Evolutionary conservation across 148 eudicot species (phyloP).

Genomic region (Rhododendron simsii): DNA sequence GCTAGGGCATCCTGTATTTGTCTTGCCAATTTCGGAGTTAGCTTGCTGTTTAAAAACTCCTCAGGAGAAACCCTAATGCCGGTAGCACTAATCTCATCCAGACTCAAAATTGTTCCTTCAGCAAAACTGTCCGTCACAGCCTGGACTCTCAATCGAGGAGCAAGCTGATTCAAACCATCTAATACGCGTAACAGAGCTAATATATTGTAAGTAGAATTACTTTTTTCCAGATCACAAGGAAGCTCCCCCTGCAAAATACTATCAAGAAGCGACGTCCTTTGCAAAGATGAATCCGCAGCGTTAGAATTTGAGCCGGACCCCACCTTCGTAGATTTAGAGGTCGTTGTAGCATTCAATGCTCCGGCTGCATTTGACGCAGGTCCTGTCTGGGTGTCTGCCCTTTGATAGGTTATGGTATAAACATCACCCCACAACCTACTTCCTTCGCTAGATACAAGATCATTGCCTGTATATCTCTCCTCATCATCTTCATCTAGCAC

Average conservation of each 20-base stretch:
- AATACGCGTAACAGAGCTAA: conserved; percentile 78
- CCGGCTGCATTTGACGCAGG: conserved; percentile 24
- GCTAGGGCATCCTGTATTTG: conserved; percentile 99
- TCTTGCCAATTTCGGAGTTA: conserved; percentile 91
- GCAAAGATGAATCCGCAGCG: conserved; percentile 28
- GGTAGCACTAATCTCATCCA: conserved; percentile 48
- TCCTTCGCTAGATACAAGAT: conserved; percentile 71
- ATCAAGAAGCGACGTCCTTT: conserved; percentile 62
- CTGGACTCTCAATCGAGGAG: conserved; percentile 77
- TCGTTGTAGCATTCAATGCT: conserved; percentile 31
- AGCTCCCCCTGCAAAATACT: conserved; percentile 89
- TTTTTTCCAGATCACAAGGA: conserved; percentile 88
- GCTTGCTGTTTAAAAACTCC: conserved; percentile 84
- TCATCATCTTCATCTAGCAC: conserved; percentile 86
- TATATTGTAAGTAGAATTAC: conserved; percentile 76
- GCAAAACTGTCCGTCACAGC: conserved; percentile 57
- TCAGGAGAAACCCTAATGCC: conserved; percentile 58
- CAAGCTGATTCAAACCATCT: conserved; percentile 96
- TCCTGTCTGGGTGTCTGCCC: conserved; percentile 57
- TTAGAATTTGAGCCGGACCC: conserved; percentile 40
- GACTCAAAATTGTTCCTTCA: conserved; percentile 57
- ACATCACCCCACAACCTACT: conserved; percentile 86
- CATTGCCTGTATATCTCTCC: conserved; percentile 55
- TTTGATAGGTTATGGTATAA: conserved; percentile 74
- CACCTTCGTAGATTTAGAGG: conserved; percentile 45